phyloP scores from a whole-genome alignment of 2,329 filamentous ascomycete species.

The Colletotrichum lini region DNA sequence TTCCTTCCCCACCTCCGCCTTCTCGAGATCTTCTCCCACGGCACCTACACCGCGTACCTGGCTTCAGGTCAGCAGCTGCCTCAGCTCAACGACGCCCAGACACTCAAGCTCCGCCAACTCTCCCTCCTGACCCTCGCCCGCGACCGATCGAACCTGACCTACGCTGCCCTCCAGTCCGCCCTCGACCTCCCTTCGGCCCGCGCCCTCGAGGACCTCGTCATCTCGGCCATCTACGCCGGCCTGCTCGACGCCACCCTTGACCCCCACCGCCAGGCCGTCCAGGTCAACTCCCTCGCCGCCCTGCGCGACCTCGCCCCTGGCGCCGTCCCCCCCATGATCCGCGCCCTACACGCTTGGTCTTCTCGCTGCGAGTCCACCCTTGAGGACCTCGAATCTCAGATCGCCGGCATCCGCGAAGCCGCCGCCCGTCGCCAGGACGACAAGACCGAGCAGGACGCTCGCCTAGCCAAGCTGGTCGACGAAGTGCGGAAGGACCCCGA shows the following conservation, averaged over 20 bases:
- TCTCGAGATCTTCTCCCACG: slow-evolving; percentile 92
- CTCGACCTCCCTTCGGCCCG: slow-evolving; percentile 77
- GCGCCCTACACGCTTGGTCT: slow-evolving; percentile 81
- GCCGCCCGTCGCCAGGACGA: slow-evolving; percentile 69
- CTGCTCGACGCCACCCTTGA: slow-evolving; percentile 88
- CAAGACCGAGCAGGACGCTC: slow-evolving; percentile 61
- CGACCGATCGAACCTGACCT: slow-evolving; percentile 78
- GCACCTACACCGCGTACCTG: slow-evolving; percentile 84
- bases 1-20: slow-evolving; percentile 76
- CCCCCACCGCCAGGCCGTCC: slow-evolving; percentile 80
- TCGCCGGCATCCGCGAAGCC: slow-evolving; percentile 73
- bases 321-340: slow-evolving; percentile 77
- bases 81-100: slow-evolving; percentile 78
- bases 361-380: slow-evolving; percentile 83
- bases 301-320: slow-evolving; percentile 87
- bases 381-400: slow-evolving; percentile 81
- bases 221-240: slow-evolving; percentile 87
- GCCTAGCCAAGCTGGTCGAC: slow-evolving; percentile 65
- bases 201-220: slow-evolving; percentile 88
- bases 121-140: slow-evolving; percentile 87
- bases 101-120: slow-evolving; percentile 89
- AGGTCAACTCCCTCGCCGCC: slow-evolving; percentile 85
- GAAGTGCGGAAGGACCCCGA: slow-evolving; percentile 55
- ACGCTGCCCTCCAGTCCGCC: slow-evolving; percentile 75
- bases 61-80: slow-evolving; percentile 68